Evolutionary conservation across 2,329 filamentous ascomycete species (phyloP), one percentile per base, ranked within the genome.

Genomic region (Ophiocordyceps robertsii): DNA sequence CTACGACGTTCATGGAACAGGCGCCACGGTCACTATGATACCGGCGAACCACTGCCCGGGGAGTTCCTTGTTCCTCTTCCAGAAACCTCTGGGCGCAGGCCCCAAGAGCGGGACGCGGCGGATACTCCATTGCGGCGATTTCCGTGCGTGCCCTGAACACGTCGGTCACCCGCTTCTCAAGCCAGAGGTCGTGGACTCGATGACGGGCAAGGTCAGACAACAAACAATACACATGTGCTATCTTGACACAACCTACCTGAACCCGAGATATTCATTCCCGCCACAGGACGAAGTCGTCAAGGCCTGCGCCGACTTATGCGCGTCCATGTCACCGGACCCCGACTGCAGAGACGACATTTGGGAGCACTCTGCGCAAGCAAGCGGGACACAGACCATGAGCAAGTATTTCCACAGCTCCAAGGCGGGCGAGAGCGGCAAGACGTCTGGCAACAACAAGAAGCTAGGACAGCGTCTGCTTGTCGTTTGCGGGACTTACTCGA

Each of bases 181-280:
- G 49, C 87, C 92, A 0, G 78, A 93, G 21, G 68, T 80, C 1
- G 53, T 81, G 14, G 84, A 95, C 52, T 67, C 72, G 3, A 66
- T 84, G 9, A 80, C 78, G 0, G 84, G 86, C 1, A 84, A 83
- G 58, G 67, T 66, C 1, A 79, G 70, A 45, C 83, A 92, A 54
- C 92, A 96, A 56, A 86, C 82, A 53, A 88, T 98, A 43, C 90
- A 98, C 55, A 79, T 90, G 27, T 96, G 92, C 65, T 98, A 98
- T 58, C 77, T 98, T 9, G 92, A 98, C 57, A 98, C 92, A 0
- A 98, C 92, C 0, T 98, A 98, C 57, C 73, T 98, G 11, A 95
- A 92, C 49, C 92, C 92, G 0, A 88, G 89, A 49, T 98, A 96
- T 61, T 82, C 90, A 0, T 98, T 98, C 52, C 92, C 92, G 1